Base-by-base conservation (phyloP, 257 asterid species). In the Plantago elongata region DNA sequence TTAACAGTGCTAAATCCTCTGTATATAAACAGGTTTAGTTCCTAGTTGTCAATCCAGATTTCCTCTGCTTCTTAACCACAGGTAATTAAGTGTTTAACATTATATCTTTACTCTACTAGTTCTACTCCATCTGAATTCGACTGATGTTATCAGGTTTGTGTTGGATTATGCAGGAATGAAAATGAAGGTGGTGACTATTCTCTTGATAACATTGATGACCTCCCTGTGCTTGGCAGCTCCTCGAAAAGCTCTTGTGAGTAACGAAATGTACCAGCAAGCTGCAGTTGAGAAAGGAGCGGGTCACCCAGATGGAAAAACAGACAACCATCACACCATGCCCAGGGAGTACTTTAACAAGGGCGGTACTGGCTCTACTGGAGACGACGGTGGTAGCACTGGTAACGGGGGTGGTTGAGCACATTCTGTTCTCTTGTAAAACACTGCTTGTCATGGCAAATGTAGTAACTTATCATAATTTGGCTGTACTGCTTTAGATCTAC, bases 311-410 rank as follows among this genome's bases (percentile, higher is more conserved):
- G 67, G 83, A 22, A 61, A 55, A 65, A 51, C 63, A 43, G 84
- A 80, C 34, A 83, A 86, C 37, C 95, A 81, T 38, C 84, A 86
- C 51, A 83, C 54, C 63, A 81, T 81, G 77, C 87, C 87, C 3
- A 75, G 91, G 49, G 75, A 79, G 71, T 43, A 78, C 72, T 80
- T 70, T 13, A 71, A 69, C 59, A 86, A 77, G 64, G 50, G 85
- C 74, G 91, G 89, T 14, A 66, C 67, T 57, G 43, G 68, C 15
- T 15, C 69, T 17, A 22, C 0, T 42, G 72, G 68, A 34, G 78
- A 7, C 14, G 73, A 74, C 18, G 74, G 56, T 54, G 66, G 44
- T 10, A 47, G 30, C 45, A 49, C 34, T 14, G 46, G 43, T 49
- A 66, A 60, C 11, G 71, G 68, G n/a, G 70, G 74, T 63, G 69